These are phyloP conservation scores for Puccinia triticina DNA, from an alignment of 1,284 basidiomycete genomes.

Conservation along the genomic window DNA sequence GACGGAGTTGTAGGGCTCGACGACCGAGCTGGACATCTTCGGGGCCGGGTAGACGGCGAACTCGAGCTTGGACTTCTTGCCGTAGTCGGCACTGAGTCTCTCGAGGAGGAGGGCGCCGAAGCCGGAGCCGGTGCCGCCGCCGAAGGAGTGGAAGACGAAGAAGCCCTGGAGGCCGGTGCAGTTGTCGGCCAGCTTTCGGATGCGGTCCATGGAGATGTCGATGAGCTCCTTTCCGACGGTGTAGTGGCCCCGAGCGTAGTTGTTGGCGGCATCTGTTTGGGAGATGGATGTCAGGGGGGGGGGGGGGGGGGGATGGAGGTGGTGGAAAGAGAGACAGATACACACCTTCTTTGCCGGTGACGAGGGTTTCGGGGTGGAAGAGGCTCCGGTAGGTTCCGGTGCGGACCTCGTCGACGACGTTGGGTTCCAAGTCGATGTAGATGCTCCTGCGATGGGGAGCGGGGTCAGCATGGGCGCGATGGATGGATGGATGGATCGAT, in stretches of 20 bases:
- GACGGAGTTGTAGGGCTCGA: constrained; percentile 99
- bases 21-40: constrained; percentile 90
- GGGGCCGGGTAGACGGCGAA: constrained; percentile 98
- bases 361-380: constrained; percentile 98
- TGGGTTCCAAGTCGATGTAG: constrained; percentile 93
- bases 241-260: constrained; percentile 88
- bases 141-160: constrained; percentile 99
- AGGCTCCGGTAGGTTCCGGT: constrained; percentile 89
- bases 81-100: constrained; percentile 93
- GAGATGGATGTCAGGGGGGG: neutral
- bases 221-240: constrained; percentile 64
- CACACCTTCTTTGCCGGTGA: constrained; percentile 98
- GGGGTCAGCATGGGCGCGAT: neutral
- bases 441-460: constrained; percentile 63
- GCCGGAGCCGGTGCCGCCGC: constrained; percentile 98
- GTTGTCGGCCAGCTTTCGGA: constrained; percentile 95
- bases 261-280: constrained; percentile 35
- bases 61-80: constrained; percentile 99
- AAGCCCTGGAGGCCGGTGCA: constrained; percentile 98
- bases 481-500: constrained; percentile 55
- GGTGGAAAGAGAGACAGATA: constrained; percentile 63
- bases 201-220: constrained; percentile 86
- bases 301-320: neutral
- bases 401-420: constrained; percentile 94
- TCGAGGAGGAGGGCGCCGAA: constrained; percentile 97